These are phyloP conservation scores for Gastrolobium villosum DNA, from an alignment of 306 rosid species.

Conservation along the genomic window DNA sequence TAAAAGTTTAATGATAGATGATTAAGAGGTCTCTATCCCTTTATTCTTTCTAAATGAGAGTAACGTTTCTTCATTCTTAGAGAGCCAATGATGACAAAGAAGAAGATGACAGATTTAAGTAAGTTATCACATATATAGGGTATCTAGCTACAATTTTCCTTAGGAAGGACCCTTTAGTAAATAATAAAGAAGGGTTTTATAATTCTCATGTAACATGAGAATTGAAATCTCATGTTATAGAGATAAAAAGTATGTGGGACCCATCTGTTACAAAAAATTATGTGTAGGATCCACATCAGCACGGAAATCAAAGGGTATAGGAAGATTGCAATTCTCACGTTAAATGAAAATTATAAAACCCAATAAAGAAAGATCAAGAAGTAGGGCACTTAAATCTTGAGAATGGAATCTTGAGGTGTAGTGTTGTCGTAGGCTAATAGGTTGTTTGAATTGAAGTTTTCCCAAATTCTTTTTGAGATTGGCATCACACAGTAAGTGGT, in stretches of 20 bases:
- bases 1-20: conserved; percentile 63
- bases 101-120: conserved; percentile 56
- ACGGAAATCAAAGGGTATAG: no score
- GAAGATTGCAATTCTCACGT: no score
- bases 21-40: conserved; percentile 51
- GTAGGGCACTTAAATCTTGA: conserved; percentile 45
- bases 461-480: conserved; percentile 43
- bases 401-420: conserved; percentile 68
- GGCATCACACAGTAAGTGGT: conserved; percentile 47
- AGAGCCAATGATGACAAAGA: conserved; percentile 56
- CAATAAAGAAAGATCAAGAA: conserved; percentile 52
- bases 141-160: conserved; percentile 57
- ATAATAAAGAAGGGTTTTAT: conserved; percentile 53
- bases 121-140: conserved; percentile 64
- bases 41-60: conserved; percentile 59
- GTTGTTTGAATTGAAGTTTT: conserved; percentile 47
- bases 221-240: no score
- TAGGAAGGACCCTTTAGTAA: conserved; percentile 51
- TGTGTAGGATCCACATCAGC: no score
- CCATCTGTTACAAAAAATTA: no score
- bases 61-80: conserved; percentile 51
- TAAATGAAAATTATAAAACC: no score
- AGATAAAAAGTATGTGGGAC: no score
- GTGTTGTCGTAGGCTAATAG: conserved; percentile 50
- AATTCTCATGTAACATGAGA: no score